These are phyloP conservation scores for Penicillium sp. DNA, from an alignment of 2,329 filamentous ascomycete genomes.

Conservation along the genomic window DNA sequence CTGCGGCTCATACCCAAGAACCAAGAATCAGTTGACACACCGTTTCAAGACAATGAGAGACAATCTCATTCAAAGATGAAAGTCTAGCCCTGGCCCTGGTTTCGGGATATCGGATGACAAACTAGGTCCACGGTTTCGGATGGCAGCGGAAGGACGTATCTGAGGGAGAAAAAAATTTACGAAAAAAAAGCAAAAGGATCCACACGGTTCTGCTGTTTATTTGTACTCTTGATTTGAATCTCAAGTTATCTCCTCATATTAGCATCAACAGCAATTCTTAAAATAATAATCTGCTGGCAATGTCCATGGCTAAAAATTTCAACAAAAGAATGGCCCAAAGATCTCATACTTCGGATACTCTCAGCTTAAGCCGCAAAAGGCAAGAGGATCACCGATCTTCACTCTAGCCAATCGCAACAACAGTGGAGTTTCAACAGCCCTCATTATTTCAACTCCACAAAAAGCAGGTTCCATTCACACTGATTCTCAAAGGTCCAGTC, in stretches of 20 bases:
- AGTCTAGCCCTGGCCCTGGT: background rate
- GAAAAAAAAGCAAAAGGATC: background rate
- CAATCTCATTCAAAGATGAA: background rate
- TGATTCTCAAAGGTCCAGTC: background rate
- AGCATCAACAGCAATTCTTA: too few species aligned
- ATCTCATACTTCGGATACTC: background rate
- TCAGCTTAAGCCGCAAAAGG: background rate
- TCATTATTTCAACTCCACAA: background rate
- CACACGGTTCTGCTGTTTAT: background rate
- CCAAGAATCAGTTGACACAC: background rate
- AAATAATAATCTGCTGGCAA: background rate
- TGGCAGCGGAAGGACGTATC: conserved; percentile 2
- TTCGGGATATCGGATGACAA: background rate
- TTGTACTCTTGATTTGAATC: background rate
- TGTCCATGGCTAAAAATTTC: background rate
- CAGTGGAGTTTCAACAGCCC: too few species aligned
- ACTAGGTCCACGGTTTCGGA: conserved; percentile 5
- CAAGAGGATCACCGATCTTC: background rate
- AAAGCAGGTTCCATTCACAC: too few species aligned
- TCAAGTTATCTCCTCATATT: background rate
- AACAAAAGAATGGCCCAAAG: background rate
- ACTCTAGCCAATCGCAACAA: background rate
- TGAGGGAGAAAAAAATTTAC: background rate
- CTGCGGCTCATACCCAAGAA: too few species aligned
- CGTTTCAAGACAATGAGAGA: background rate